Evolutionary conservation across 2,329 filamentous ascomycete genomes (phyloP), one percentile per base, ranked within the genome.

Genomic region (Colletotrichum destructivum): DNA sequence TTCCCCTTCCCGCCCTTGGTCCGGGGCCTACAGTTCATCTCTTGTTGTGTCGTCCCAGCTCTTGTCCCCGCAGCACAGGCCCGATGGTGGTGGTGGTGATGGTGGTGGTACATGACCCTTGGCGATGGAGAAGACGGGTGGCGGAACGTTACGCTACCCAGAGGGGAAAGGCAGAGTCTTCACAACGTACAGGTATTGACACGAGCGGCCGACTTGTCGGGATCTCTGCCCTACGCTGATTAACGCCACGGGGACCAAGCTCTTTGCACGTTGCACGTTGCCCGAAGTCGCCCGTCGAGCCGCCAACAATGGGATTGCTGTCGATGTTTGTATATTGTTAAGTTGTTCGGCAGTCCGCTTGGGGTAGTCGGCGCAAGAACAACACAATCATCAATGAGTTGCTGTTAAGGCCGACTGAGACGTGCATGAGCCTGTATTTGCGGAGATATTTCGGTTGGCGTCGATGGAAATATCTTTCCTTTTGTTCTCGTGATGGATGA

Each of bases 41-140:
- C 60, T 63, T 16, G 49, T 55, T 23, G 21, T 18, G 12, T 57
- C 56, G 35, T 62, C 46, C 13, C n/a, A 12, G 26, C 18, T 38
- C 31, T 35, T 47, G 44, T 64, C 49, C 49, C 56, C 49, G 40
- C 63, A 62, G 63, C 69, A 71, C 64, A 52, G 57, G 52, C 57
- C 69, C 40, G 49, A 59, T 68, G 52, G 51, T 54, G 57, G 42
- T 51, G 35, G 47, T 15, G 51, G 26, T 35, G 49, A 13, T 31
- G 31, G 31, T 35, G 49, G n/a, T 31, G 31, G 31, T 40, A 26
- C 44, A 51, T 62, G 31, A 15, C 21, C n/a, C 13, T 44, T 38
- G 12, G 40, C 38, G 12, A 23, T 46, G 35, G 61, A 31, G n/a
- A 18, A 42, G 21, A 9, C 13, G 9, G 16, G 18, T 59, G 21